phyloP scores from a whole-genome alignment of 2,329 filamentous ascomycete genomes.

The Sporothrix schenckii region DNA sequence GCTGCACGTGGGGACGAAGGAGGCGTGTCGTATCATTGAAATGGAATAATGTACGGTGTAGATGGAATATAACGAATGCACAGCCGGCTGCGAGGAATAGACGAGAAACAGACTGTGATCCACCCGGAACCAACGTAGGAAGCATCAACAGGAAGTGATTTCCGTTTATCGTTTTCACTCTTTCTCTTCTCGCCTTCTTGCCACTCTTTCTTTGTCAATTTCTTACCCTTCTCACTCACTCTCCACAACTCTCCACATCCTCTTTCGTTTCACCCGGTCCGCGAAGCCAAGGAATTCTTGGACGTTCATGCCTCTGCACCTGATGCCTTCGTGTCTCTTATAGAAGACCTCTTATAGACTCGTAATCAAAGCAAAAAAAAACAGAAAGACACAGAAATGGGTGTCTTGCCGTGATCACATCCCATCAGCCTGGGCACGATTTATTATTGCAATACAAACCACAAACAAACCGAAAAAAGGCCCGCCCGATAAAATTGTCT shows the following conservation, averaged over 20 bases:
- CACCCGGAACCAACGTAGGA: not conserved
- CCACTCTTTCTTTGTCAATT: too few relatives aligned
- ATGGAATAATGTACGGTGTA: not conserved
- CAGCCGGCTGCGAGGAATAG: too few relatives aligned
- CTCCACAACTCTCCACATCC: too few relatives aligned
- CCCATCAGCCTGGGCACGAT: too few relatives aligned
- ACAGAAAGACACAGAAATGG: too few relatives aligned
- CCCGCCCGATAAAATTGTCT: not conserved
- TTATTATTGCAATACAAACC: not conserved
- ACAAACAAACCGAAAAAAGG: not conserved
- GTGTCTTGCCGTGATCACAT: too few relatives aligned
- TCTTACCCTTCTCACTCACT: not conserved
- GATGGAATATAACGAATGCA: not conserved
- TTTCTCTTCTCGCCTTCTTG: not conserved
- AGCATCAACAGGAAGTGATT: constrained; percentile 11
- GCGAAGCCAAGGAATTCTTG: not conserved
- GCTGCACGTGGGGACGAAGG: not conserved
- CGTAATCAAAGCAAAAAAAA: too few relatives aligned
- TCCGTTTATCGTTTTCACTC: not conserved
- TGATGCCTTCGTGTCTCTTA: too few relatives aligned
- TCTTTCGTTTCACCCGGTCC: not conserved
- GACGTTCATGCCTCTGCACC: too few relatives aligned
- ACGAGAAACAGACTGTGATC: not conserved
- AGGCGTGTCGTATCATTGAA: not conserved
- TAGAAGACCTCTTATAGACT: too few relatives aligned